Conservation (phyloP, 2,329 filamentous ascomycete genomes). For the Beauveria varroae region DNA sequence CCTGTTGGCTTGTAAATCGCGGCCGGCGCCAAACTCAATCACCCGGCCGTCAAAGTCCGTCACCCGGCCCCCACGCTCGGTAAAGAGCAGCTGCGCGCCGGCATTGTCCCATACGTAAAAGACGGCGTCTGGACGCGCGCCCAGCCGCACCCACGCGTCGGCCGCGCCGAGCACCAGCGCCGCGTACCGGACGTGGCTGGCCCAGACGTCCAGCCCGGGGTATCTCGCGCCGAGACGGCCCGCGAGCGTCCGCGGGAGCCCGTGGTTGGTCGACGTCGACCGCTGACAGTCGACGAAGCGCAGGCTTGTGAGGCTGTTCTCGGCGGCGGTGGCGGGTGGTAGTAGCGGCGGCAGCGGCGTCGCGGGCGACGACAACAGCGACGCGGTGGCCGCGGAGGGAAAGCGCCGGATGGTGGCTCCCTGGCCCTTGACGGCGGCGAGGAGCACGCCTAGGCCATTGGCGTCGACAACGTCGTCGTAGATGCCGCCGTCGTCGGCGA, state of each 20-base stretch:
- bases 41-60: constrained; percentile 37
- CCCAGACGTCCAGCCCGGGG: constrained; percentile 32
- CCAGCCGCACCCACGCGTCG: constrained; percentile 27
- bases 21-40: constrained; percentile 29
- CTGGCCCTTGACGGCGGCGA: constrained; percentile 25
- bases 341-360: constrained; percentile 18
- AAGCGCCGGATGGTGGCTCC: constrained; percentile 24
- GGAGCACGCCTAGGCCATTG: constrained; percentile 27
- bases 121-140: constrained; percentile 13
- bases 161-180: constrained; percentile 29
- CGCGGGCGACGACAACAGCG: constrained; percentile 16
- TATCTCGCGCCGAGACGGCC: constrained; percentile 23
- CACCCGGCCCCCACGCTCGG: constrained; percentile 46
- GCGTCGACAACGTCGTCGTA: constrained; percentile 26
- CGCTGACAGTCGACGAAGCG: constrained; percentile 28
- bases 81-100: constrained; percentile 48
- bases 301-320: constrained; percentile 13
- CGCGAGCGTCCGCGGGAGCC: constrained; percentile 24
- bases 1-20: constrained; percentile 25
- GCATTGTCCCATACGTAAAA: constrained; percentile 46
- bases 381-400: constrained; percentile 1
- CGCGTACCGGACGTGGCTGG: constrained; percentile 32
- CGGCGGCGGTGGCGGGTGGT: constrained; percentile 14
- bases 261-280: constrained; percentile 24
- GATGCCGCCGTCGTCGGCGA: constrained; percentile 27